These are phyloP conservation scores for Fusarium sp. DNA, from an alignment of 2,329 filamentous ascomycete genomes.

Conservation along the genomic window DNA sequence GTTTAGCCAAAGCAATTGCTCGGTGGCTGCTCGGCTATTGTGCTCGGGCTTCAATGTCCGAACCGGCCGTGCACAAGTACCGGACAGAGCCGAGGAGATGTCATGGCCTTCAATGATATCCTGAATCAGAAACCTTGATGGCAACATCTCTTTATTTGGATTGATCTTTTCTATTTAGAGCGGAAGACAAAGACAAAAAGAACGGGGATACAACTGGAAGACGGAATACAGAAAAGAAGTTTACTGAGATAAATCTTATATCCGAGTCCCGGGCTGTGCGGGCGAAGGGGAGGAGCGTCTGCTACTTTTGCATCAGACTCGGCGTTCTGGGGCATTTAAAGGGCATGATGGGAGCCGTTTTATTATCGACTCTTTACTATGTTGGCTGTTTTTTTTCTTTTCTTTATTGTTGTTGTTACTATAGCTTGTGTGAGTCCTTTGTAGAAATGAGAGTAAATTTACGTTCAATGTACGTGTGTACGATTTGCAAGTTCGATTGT, in stretches of 20 bases:
- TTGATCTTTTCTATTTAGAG: constrained; percentile 30
- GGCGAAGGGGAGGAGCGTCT: constrained; percentile 37
- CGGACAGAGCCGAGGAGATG: constrained; percentile 31
- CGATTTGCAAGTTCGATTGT: background rate
- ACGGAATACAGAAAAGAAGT: constrained; percentile 25
- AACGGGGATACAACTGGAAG: constrained; percentile 20
- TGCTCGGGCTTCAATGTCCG: constrained; percentile 37
- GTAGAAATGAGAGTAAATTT: constrained; percentile 23
- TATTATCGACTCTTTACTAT: constrained; percentile 6
- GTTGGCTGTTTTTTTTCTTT: constrained; percentile 9
- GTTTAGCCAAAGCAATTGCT: constrained; percentile 27
- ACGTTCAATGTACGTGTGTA: background rate
- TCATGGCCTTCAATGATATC: background rate
- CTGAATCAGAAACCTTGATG: background rate
- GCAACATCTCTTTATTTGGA: constrained; percentile 11
- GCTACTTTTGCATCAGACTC: constrained; percentile 49
- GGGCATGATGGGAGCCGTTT: constrained; percentile 47
- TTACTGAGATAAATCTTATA: constrained; percentile 30
- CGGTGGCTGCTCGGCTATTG: constrained; percentile 44
- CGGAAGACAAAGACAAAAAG: constrained; percentile 21
- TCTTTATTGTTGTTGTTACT: constrained; percentile 20
- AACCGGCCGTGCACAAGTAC: constrained; percentile 33
- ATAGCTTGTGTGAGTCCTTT: constrained; percentile 27
- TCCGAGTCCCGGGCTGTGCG: constrained; percentile 35
- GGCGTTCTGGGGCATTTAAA: constrained; percentile 49